These are phyloP conservation scores for Xylaria cubensis DNA, from an alignment of 495 filamentous ascomycete species.

Conservation along the genomic window DNA sequence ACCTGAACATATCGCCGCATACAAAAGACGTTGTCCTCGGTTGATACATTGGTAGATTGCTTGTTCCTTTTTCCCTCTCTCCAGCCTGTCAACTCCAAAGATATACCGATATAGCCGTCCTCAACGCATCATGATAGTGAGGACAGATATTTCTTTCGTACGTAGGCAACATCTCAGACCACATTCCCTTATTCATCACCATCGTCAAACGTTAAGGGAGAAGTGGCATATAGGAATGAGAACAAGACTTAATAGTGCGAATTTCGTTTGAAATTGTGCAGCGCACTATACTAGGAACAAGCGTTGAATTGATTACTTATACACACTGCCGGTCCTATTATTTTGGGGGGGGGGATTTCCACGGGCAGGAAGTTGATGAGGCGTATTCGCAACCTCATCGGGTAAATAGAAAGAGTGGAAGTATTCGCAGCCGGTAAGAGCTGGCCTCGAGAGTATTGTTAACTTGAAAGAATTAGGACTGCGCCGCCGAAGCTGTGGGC, in stretches of 20 bases:
- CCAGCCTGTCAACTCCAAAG: constrained; percentile 16
- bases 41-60: background rate
- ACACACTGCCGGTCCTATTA: constrained; percentile 26
- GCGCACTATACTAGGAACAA: constrained; percentile 27
- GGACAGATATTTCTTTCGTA: constrained; percentile 6
- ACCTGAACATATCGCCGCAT: constrained; percentile 1
- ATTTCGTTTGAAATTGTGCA: constrained; percentile 13
- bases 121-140: constrained; percentile 19
- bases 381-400: constrained; percentile 6
- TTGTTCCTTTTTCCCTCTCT: constrained; percentile 4
- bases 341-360: constrained; percentile 22
- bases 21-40: constrained; percentile 9
- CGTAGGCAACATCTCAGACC: constrained; percentile 12
- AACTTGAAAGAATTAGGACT: constrained; percentile 30
- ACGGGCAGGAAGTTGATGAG: constrained; percentile 10
- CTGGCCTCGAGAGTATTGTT: background rate
- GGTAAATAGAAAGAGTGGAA: constrained; percentile 6
- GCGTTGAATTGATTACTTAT: constrained; percentile 24
- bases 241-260: constrained; percentile 8
- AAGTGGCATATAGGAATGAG: constrained; percentile 18
- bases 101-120: background rate
- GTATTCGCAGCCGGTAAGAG: background rate
- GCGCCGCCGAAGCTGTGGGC: constrained; percentile 28
- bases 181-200: constrained; percentile 21
- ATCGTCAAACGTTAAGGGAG: constrained; percentile 6